Evolutionary conservation across 2,329 filamentous ascomycete genomes (phyloP), one percentile per base, ranked within the genome.

Genomic region (Pseudovirgaria hyperparasitica): DNA sequence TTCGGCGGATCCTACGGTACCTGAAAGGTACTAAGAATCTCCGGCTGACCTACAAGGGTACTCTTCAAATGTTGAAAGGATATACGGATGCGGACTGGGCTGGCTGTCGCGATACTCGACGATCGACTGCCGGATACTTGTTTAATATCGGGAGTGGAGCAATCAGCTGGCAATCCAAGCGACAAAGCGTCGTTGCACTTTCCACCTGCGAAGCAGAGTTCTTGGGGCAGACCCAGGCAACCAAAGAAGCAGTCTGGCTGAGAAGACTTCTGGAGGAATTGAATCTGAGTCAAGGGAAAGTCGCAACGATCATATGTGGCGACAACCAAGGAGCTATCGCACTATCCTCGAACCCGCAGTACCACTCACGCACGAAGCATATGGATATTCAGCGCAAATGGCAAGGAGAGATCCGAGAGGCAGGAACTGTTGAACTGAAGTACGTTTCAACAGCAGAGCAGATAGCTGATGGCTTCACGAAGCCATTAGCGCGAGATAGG

Each of bases 141-240:
- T 40, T 45, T 26, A 39, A 26, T 16, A 25, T 42, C 4, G 32
- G 30, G 2, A 37, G 36, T 13, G 35, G 28, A 13, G 28, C 36
- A 8, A 33, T 46, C 13, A 28, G 25, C 9, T 46, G 25, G 42
- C 35, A 17, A 6, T 41, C 27, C 7, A 39, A 43, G 23, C 16
- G 35, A 24, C 33, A 44, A 19, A 13, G 19, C 10, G 37, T 22
- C 1, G 37, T 41, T 8, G 35, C 41, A 4, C 21, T 39, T 2
- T 43, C 32, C 5, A 39, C 28, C 4, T 37, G 33, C 17, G 36
- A 45, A 33, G 40, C 39, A 11, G 39, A 43, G 31, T 43, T 33
- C 23, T 33, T 40, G n/a, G 41, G 23, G 5, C 13, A 33, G 16
- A 32, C 27, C 4, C 13, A 43, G 19, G 41, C 38, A 6, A 36